A percentile compares a stretch with the other conserved stretches of the same genome.
These are phyloP conservation scores for Corniculantispora saksenae DNA, from an alignment of 2,329 filamentous ascomycete genomes.

Conservation along the genomic window DNA sequence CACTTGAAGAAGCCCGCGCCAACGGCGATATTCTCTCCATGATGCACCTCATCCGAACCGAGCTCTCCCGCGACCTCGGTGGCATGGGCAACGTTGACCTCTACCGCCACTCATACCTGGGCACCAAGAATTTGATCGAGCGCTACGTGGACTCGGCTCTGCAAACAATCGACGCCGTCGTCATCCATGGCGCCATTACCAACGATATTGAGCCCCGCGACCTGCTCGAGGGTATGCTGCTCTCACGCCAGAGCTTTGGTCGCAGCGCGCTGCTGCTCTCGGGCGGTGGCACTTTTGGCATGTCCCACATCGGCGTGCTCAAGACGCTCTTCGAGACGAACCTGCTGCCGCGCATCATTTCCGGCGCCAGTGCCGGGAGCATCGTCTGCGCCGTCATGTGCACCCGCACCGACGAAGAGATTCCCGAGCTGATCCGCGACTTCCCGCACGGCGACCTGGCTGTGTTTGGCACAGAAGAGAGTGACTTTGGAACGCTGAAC, in stretches of 20 bases:
- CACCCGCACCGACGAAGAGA: constrained; percentile 74
- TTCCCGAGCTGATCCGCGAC: constrained; percentile 65
- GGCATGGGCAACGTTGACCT: constrained; percentile 82
- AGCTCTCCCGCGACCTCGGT: constrained; percentile 77
- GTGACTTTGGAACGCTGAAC: constrained; percentile 63
- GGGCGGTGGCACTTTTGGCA: constrained; percentile 85
- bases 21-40: constrained; percentile 74
- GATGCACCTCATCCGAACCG: constrained; percentile 78
- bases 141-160: constrained; percentile 80
- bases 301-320: constrained; percentile 87
- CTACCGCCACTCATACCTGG: constrained; percentile 81
- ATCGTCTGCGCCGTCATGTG: constrained; percentile 83
- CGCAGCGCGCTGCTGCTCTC: constrained; percentile 80
- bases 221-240: constrained; percentile 67
- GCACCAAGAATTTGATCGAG: constrained; percentile 86
- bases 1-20: constrained; percentile 73
- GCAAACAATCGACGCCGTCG: constrained; percentile 70
- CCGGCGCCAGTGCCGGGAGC: constrained; percentile 82
- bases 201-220: constrained; percentile 60
- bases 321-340: constrained; percentile 76
- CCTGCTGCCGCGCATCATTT: constrained; percentile 82
- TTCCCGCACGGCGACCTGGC: constrained; percentile 80
- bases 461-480: constrained; percentile 69
- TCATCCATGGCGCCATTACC: constrained; percentile 58
- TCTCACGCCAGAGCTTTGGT: constrained; percentile 79